Evolutionary conservation across 2,329 filamentous ascomycete genomes (phyloP), one percentile per base, ranked within the genome.

Genomic region (Hymenoscyphus fructigenus): DNA sequence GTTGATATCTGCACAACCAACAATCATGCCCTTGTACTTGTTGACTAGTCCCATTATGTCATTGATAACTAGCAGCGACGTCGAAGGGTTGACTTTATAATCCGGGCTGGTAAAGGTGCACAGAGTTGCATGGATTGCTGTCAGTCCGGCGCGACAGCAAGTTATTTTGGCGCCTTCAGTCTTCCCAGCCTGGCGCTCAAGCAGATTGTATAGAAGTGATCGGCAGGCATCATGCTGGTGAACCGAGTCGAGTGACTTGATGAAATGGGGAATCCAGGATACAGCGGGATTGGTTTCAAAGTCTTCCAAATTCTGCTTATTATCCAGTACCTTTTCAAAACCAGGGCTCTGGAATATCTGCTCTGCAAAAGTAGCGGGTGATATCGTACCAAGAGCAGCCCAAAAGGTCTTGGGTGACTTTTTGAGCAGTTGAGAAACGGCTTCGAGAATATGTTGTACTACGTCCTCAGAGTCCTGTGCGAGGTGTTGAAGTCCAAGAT

Each of bases 371-470:
- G 89, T 87, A 53, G 88, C 88, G 2, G 92, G 90, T 0, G 91
- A 90, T 60, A 94, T 91, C 34, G 92, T 86, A 60, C 91, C 89
- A 79, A 96, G 89, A 1, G 92, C 89, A 71, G 92, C 90, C 94
- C 94, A 97, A 71, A 97, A 95, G 56, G 91, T 90, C 62, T 85
- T 85, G 0, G 92, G 85, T 0, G 91, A 90, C 71, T 91, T 93
- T 68, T 88, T 85, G 61, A 97, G 81, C 17, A 97, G 83, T 14
- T 81, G 82, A 56, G 85, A 86, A 66, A 97, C 84, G 1, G 89
- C 87, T 63, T 88, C 86, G 57, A 96, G 82, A 17, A 95, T 81
- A 65, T 88, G 84, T 14, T 88, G 82, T 65, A 96, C 81, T 26
- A 91, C 85, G 1, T 81, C 79, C 63, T 84, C 83, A 53, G 79